Conservation (phyloP, 2,329 filamentous ascomycete genomes). For the Zymoseptoria passerinii region DNA sequence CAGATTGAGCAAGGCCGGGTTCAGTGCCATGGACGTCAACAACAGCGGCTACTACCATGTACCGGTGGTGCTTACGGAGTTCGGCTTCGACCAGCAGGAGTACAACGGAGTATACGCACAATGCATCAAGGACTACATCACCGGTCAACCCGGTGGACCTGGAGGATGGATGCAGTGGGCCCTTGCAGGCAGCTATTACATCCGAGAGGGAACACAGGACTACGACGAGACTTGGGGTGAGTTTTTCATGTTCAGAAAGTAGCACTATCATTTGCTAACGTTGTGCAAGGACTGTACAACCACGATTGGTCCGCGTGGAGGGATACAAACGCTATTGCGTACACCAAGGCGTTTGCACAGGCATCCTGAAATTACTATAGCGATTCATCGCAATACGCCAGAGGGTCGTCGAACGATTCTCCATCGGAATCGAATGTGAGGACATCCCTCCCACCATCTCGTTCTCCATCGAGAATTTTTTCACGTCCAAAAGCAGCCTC, state of each 20-base stretch:
- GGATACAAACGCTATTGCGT: constrained; percentile 10
- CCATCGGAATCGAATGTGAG: neutral
- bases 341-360: constrained; percentile 13
- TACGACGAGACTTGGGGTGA: constrained; percentile 47
- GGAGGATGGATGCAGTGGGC: constrained; percentile 52
- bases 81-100: constrained; percentile 46
- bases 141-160: constrained; percentile 37
- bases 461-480: no score
- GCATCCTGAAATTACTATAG: neutral
- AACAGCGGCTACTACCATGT: constrained; percentile 27
- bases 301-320: constrained; percentile 44
- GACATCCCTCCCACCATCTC: no score
- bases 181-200: constrained; percentile 45
- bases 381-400: neutral
- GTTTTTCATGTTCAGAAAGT: constrained; percentile 9
- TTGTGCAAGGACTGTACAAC: constrained; percentile 39
- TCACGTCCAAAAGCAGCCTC: no score
- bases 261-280: neutral
- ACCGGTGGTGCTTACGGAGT: constrained; percentile 48
- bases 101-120: constrained; percentile 45
- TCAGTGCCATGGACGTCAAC: constrained; percentile 41
- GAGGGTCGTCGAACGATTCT: no score
- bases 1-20: constrained; percentile 45
- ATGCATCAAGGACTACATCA: constrained; percentile 45
- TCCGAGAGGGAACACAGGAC: constrained; percentile 45